Percentiles rank a stretch among this genome's conserved stretches.
phyloP scores from a whole-genome alignment of 371 early-diverging fungal genomes.

The Lichtheimia corymbifera region DNA sequence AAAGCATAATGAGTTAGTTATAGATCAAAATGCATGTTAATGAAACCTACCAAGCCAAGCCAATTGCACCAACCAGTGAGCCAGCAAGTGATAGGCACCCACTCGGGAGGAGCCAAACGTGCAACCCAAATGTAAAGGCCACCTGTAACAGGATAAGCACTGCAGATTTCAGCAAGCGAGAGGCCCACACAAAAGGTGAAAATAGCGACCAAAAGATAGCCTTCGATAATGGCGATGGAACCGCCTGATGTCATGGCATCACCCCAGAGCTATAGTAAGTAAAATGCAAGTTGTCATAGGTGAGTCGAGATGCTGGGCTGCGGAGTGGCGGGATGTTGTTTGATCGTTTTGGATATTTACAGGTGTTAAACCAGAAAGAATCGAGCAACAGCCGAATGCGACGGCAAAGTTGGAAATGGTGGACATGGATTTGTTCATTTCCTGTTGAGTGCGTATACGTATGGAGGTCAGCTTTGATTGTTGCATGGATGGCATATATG shows the following conservation, averaged over 20 bases:
- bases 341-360: constrained; percentile 22
- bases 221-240: constrained; percentile 70
- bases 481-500: neutral
- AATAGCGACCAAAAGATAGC: constrained; percentile 64
- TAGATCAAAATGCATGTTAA: too few species aligned
- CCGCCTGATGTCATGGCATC: constrained; percentile 69
- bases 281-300: neutral
- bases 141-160: constrained; percentile 71
- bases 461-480: neutral
- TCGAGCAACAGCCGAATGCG: constrained; percentile 63
- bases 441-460: constrained; percentile 28
- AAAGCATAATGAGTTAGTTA: too few species aligned
- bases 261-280: constrained; percentile 45
- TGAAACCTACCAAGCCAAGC: constrained; percentile 48
- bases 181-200: constrained; percentile 68
- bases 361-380: constrained; percentile 62
- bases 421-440: constrained; percentile 64
- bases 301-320: neutral
- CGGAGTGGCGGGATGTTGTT: neutral
- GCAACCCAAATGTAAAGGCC: constrained; percentile 65
- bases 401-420: constrained; percentile 50
- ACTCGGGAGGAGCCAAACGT: constrained; percentile 49
- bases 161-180: constrained; percentile 76
- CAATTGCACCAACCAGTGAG: constrained; percentile 63
- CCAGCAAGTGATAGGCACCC: constrained; percentile 59